Base-by-base conservation (phyloP, 2,329 filamentous ascomycete species). In the Fusarium domesticum region DNA sequence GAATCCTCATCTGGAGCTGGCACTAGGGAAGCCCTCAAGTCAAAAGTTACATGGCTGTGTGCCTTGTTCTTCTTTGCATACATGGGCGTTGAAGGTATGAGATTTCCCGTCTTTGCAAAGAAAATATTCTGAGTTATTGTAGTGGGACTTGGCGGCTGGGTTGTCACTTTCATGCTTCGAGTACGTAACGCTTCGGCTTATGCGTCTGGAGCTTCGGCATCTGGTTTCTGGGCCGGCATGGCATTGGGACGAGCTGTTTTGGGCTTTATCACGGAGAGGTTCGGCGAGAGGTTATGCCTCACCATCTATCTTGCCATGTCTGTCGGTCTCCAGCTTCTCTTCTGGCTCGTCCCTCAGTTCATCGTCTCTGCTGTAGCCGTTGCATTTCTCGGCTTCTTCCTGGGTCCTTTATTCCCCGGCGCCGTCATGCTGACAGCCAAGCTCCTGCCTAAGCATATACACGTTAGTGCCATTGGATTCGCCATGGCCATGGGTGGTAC, bases 191-290 rank as follows among this genome's bases (percentile, higher is more conserved):
- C 81, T 1, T 74, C 69, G 2, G 66, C 78, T 0, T 89, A 88
- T 54, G 78, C 80, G 0, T 82, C 82, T n/a, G 86, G 86, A 18
- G 83, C 88, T 65, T 81, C 80, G 0, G 81, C 79, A 0, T 87
- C 85, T 0, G 87, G 85, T 0, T 91, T 89, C 66, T 91, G 87
- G 87, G 76, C 85, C n/a, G 87, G 87, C 1, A 78, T 89, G 57
- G 87, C 85, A 0, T 64, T 85, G 0, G 87, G 87, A 0, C 73
- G 87, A 2, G 70, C 89, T 1, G 62, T 77, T 0, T 66, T 90
- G 4, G 84, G 85, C 0, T 89, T 90, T 50, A 75, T 89, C 1
- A 90, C 86, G 0, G 80, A 84, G 5, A 68, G 74, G 1, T 72
- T 83, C 12, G 86, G 85, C 0, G 87, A 89, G 62, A 81, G 83